A percentile compares a stretch with the other conserved stretches of the same genome.
These are phyloP conservation scores for Fusarium tanahbumbuense DNA, from an alignment of 2,329 filamentous ascomycete genomes.

Conservation along the genomic window DNA sequence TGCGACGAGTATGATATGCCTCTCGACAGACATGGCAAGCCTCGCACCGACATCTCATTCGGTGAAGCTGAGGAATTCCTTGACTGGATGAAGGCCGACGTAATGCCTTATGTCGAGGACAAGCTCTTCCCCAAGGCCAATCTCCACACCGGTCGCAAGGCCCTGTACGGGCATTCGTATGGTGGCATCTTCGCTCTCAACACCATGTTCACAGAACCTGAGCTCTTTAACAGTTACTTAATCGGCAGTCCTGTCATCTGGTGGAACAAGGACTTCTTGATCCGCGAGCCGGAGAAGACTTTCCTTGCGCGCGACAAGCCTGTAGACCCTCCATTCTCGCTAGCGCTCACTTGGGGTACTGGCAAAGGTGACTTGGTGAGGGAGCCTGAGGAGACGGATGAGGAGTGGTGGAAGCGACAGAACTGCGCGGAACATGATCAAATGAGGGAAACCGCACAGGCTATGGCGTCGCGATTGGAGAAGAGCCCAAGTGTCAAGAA, in stretches of 20 bases:
- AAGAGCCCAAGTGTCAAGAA: conserved; percentile 30
- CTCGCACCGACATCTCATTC: conserved; percentile 43
- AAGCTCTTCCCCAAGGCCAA: conserved; percentile 44
- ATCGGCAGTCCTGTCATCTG: conserved; percentile 60
- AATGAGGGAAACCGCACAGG: conserved; percentile 37
- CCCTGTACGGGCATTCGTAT: conserved; percentile 62
- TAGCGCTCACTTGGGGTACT: conserved; percentile 51
- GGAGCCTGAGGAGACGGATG: conserved; percentile 45
- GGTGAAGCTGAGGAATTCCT: conserved; percentile 61
- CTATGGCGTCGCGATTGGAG: conserved; percentile 32
- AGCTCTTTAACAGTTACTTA: conserved; percentile 58
- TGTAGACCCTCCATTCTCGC: conserved; percentile 42
- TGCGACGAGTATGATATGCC: conserved; percentile 44
- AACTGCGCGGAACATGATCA: conserved; percentile 42
- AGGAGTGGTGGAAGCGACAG: conserved; percentile 47
- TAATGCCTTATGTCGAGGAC: conserved; percentile 51
- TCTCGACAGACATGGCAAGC: conserved; percentile 41
- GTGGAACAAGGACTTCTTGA: conserved; percentile 59
- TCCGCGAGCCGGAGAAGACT: conserved; percentile 46
- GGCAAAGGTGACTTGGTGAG: conserved; percentile 48
- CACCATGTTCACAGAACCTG: conserved; percentile 54
- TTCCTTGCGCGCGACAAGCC: conserved; percentile 40
- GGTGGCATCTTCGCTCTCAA: conserved; percentile 61
- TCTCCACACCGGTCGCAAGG: conserved; percentile 54
- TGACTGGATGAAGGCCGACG: conserved; percentile 54